Base-by-base conservation (phyloP, 1,139 yeast species). In the Groenewaldozyma sp. region DNA sequence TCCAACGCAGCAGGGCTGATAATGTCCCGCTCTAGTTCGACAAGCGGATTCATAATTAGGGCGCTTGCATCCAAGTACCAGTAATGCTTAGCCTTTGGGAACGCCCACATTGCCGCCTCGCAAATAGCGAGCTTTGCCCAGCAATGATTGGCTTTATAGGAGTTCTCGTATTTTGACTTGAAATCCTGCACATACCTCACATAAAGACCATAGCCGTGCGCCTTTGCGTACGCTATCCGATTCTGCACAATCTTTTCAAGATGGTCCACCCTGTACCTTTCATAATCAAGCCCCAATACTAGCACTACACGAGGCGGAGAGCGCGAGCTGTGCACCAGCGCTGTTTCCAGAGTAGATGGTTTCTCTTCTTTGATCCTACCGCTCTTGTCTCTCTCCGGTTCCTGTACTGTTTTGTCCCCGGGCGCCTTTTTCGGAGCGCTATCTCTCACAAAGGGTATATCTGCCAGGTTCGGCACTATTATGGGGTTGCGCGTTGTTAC, bases 41-140 rank as follows among this genome's bases (percentile, higher is more conserved):
- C 65, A 38, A 73, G 71, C 44, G 73, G 63, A 43, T 82, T 73
- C 82, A 80, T 78, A 42, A 87, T 74, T 40, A 82, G 59, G 0
- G 84, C 74, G 51, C 78, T 47, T 34, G 48, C 46, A 56, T 82
- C 94, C 36, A 87, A 56, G 54, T 77, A 87, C 87, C 95, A 82
- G 52, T 84, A 79, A 70, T 84, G 81, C 54, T 82, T 75, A 5
- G 94, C 80, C 33, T 77, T 65, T 1, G 95, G 95, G 64, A 84
- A 83, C 0, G 94, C 88, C 59, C 75, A 75, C 78, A 84, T 75
- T 6, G 95, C 95, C 11, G 88, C 88, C 48, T 93, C 70, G 56
- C 82, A 56, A 31, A 76, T 60, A 44, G 71, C 68, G 28, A 78
- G 51, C 48, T 78, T 71, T 18, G 74, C 70, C 91, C 93, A 81